Evolutionary conservation across 257 asterid species (phyloP), one percentile per base, ranked within the genome.

Genomic region (Dorcoceras hygrometricum): DNA sequence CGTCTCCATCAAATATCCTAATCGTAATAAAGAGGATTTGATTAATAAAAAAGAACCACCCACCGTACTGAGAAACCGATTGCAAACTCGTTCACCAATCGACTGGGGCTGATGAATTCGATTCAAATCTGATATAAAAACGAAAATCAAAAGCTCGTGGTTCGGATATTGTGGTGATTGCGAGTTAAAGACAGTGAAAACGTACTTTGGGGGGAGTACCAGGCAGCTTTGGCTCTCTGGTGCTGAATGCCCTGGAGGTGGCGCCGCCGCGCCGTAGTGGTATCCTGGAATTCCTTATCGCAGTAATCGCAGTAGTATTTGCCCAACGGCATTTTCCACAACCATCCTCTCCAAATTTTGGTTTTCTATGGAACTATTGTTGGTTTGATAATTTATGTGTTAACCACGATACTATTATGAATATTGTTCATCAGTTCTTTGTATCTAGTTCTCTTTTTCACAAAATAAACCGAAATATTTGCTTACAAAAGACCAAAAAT

Each of bases 261-360:
- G 74, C 96, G 94, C 83, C 84, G 82, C 77, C 97, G 90, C 27
- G 96, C 87, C 18, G 78, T 67, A 46, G 92, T 73, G 6, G 96
- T 88, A 79, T 93, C 97, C 73, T 84, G 91, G 68, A 93, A 93
- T 72, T 93, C 89, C 68, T 90, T 93, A 66, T 87, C 95, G 85
- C 99, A 92, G 66, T 93, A 93, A 50, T 93, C 99, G 79, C 99
- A 93, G 71, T 85, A 71, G 59, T 90, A 93, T 67, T 88, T 93
- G 24, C 96, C 97, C 76, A 86, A 7, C 57, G 95, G 83, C 99
- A 91, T 89, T 6, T n/a, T 3, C 5, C n/a, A 34, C 46, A 34
- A 14, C n/a, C n/a, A n/a, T n/a, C n/a, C 46, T 34, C 46, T 10
- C 16, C 46, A 8, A 34, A 34, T 1, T 9, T 10, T 26, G 4